Evolutionary conservation across 805 yeast species (phyloP), one percentile per base, ranked within the genome.

Genomic region (Nakazawaea holstii): DNA sequence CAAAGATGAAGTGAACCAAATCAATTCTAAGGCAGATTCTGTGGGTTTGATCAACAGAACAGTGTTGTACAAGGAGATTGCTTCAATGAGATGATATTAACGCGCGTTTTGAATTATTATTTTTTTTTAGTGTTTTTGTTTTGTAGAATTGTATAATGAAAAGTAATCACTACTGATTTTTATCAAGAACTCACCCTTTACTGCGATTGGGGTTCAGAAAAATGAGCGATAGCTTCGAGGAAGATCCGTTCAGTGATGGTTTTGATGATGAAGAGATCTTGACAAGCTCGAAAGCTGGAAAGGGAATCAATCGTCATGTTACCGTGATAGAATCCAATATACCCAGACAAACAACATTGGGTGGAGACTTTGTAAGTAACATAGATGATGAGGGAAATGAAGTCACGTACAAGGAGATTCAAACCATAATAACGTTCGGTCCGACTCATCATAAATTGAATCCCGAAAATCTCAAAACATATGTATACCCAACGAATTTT

Each of bases 401-500:
- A 14, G 37, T 59, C 11, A 51, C 52, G n/a, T 62, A 62, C 40
- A 59, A 56, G 46, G 59, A 57, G 36, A 51, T 60, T 9, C 50
- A 51, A 31, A 59, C 57, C 41, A 51, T 54, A 10, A 54, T 59
- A 13, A 56, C 58, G 1, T 53, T 53, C 53, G 56, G 47, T 24
- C 72, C 76, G 0, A 74, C 80, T 1, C 80, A 78, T 52, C 88
- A 82, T 54, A 66, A 65, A 9, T 57, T 84, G 36, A 64, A 76
- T 52, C 43, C 51, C 2, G 66, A 60, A 3, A 64, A 64, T 8
- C 52, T 81, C 7, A 45, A 54, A 1, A 68, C 79, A 0, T 87
- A 82, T 57, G 67, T 88, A 0, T 94, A 95, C 60, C 99, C 99
- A 0, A 80, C 89, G 1, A 92, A 94, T 58, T 78, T 79, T 53